phyloP scores from a whole-genome alignment of 768 basidiomycete species.

The Strobilomyces dryophilus region DNA sequence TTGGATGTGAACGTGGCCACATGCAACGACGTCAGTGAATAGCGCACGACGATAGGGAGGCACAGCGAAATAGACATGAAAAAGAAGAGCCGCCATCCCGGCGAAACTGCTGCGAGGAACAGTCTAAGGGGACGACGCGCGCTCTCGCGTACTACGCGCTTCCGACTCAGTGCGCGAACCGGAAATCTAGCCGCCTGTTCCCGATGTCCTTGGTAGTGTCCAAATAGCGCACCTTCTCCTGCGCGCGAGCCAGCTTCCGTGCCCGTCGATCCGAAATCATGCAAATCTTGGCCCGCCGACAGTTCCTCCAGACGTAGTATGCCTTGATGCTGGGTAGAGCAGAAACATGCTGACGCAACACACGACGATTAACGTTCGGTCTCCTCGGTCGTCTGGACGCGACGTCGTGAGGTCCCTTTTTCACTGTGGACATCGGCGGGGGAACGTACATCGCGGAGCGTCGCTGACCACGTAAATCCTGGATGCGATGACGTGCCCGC shows the following conservation, averaged over 20 bases:
- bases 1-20: no score
- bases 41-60: no score
- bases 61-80: no score
- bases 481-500: conserved; percentile 41
- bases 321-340: conserved; percentile 49
- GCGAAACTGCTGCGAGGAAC: no score
- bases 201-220: neutral
- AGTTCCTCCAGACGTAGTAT: conserved; percentile 59
- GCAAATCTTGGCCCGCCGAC: conserved; percentile 47
- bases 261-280: conserved; percentile 33
- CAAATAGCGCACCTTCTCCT: conserved; percentile 55
- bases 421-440: neutral
- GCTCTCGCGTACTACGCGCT: no score
- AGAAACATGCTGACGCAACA: conserved; percentile 21
- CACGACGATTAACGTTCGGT: conserved; percentile 44
- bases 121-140: no score
- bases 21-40: no score
- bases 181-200: neutral
- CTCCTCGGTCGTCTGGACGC: conserved; percentile 19
- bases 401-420: no score
- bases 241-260: neutral
- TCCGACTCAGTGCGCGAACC: no score
- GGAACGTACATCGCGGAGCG: conserved; percentile 47
- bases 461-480: conserved; percentile 59
- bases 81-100: no score